Base-by-base conservation (phyloP, 2,329 filamentous ascomycete genomes). In the Atkinsonella hypoxylon region DNA sequence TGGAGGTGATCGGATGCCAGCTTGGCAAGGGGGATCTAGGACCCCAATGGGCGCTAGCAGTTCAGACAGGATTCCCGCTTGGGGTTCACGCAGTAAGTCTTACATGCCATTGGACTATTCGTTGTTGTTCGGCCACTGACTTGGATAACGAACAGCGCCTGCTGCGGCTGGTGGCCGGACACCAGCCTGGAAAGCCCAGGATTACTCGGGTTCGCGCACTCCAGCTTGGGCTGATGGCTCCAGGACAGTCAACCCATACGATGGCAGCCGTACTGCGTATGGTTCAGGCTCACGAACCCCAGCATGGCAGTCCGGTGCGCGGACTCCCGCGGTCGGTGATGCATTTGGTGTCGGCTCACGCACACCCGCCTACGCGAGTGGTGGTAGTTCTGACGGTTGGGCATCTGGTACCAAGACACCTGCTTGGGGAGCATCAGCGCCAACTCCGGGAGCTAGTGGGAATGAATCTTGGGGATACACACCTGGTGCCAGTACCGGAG, bases 261-360 rank as follows among this genome's bases (percentile, higher is more conserved):
- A 85, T 57, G 85, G 85, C 53, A 84, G 71, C 63, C 82, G 83
- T 44, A 90, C 88, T 15, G 81, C 87, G 1, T 94, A 95, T 59
- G 89, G 89, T 17, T 76, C 77, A 20, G 82, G 83, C 31, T 77
- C 77, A 45, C 80, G 86, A 49, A 89, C 85, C 1, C 85, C 85
- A 8, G 85, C 84, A 5, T 90, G 86, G 86, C 83, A 83, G 52
- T 85, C 88, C 2, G 86, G 85, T 48, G 81, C 83, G 49, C 84
- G 85, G 64, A 91, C 86, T 1, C 72, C 87, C 49, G 79, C 80
- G 1, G 60, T 59, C 18, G 72, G 75, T 13, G 78, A 84, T 60
- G 74, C 75, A 18, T 87, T 85, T 60, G 79, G 76, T 50, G 75
- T 77, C 51, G 83, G 84, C 8, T 83, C 80, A n/a, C 84, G 81